A percentile compares a stretch with the other conserved stretches of the same genome.
These are phyloP conservation scores for Phytopythium ostracodes DNA, from an alignment of 352 stramenopile species.

Conservation along the genomic window DNA sequence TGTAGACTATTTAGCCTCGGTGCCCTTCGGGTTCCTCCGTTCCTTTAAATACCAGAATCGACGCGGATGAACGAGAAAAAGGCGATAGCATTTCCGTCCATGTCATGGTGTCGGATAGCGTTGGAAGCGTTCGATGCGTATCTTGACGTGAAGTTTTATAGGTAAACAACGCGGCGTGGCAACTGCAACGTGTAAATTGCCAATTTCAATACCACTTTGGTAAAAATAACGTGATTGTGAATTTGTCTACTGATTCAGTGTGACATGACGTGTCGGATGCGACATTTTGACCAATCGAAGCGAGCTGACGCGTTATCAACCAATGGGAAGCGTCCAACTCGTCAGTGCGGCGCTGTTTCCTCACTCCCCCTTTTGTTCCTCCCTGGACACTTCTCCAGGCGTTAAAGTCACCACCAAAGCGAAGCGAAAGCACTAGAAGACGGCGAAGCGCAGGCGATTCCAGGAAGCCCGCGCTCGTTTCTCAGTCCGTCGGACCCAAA, in stretches of 20 bases:
- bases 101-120: not conserved
- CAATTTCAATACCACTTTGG: not conserved
- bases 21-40: not conserved
- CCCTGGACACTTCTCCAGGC: no score
- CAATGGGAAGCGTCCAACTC: constrained; percentile 26
- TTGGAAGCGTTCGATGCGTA: not conserved
- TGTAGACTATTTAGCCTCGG: constrained; percentile 12
- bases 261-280: not conserved
- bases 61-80: not conserved
- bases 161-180: not conserved
- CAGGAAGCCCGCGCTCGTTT: not conserved
- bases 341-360: constrained; percentile 1
- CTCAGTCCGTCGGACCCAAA: not conserved
- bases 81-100: not conserved
- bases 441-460: not conserved
- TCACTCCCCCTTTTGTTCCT: constrained; percentile 5
- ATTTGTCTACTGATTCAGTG: not conserved
- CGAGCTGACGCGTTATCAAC: constrained; percentile 7
- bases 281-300: constrained; percentile 13
- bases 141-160: not conserved
- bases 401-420: not conserved
- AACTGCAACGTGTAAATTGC: not conserved
- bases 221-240: not conserved
- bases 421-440: not conserved
- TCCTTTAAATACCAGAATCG: constrained; percentile 3